A percentile compares a stretch with the other conserved stretches of the same genome.
Conservation (phyloP, 495 filamentous ascomycete species). For the Podospora pseudoanserina region DNA sequence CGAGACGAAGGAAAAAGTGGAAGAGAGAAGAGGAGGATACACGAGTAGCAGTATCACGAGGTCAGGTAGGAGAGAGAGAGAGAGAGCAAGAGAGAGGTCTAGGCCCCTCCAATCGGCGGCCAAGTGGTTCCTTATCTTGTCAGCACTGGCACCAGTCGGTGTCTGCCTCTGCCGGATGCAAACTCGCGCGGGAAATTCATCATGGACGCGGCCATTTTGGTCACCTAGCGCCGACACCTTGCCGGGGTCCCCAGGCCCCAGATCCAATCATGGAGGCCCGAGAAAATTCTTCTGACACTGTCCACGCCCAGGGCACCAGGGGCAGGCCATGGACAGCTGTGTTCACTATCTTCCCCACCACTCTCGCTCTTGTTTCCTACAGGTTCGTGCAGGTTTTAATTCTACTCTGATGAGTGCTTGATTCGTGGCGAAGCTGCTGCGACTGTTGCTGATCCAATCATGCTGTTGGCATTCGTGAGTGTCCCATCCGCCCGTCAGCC, state of each 20-base stretch:
- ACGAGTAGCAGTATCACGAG: background rate
- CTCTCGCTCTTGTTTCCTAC: no score
- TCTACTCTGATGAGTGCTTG: no score
- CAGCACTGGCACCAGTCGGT: background rate
- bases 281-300: conserved; percentile 11
- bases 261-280: conserved; percentile 11
- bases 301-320: background rate
- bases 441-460: background rate
- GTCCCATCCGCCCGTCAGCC: background rate
- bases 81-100: background rate
- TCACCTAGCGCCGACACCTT: conserved; percentile 11
- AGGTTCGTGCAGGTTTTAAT: no score
- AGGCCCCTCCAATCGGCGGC: background rate
- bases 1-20: conserved; percentile 6
- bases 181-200: conserved; percentile 12
- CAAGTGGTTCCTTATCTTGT: conserved; percentile 6
- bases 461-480: background rate
- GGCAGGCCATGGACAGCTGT: conserved; percentile 1
- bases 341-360: background rate
- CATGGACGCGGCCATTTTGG: conserved; percentile 8
- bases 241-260: conserved; percentile 14
- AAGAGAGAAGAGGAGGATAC: background rate
- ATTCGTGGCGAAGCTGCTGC: no score
- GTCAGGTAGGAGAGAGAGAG: background rate
- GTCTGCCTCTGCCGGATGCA: conserved; percentile 2